These are phyloP conservation scores for Saksenaea oblongispora DNA, from an alignment of 371 early-diverging fungal species.

Conservation along the genomic window DNA sequence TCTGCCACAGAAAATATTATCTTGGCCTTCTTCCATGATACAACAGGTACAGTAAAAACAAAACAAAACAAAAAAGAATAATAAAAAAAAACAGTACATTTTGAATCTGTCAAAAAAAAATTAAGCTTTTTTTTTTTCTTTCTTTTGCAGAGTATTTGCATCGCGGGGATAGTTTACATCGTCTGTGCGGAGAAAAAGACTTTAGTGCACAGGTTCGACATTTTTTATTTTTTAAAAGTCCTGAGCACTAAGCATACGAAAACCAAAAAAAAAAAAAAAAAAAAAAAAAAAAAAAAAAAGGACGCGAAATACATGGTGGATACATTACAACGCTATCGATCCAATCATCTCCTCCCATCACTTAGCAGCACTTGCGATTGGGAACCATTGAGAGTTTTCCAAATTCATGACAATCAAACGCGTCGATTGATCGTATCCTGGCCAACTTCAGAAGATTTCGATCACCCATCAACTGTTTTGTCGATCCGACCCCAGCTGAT, in stretches of 20 bases:
- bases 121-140: neutral
- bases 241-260: neutral
- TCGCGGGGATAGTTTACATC: constrained; percentile 1
- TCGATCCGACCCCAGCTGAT: neutral
- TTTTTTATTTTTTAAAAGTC: neutral
- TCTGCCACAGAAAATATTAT: constrained; percentile 55
- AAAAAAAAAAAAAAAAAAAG: neutral
- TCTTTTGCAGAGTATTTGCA: neutral
- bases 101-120: neutral
- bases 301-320: neutral
- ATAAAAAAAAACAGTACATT: neutral
- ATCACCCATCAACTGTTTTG: neutral
- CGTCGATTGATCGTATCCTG: constrained; percentile 11
- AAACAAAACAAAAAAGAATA: neutral
- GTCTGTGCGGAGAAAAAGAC: constrained; percentile 4
- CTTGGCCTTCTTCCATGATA: constrained; percentile 54
- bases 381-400: constrained; percentile 5
- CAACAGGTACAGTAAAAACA: neutral
- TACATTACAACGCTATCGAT: neutral
- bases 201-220: neutral
- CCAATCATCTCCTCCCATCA: neutral
- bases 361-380: neutral
- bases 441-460: neutral
- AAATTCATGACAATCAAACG: constrained; percentile 9
- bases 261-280: neutral